A percentile compares a stretch with the other conserved stretches of the same genome.
phyloP scores from a whole-genome alignment of 2,329 filamentous ascomycete genomes.

The Calonectria multiphialidica region DNA sequence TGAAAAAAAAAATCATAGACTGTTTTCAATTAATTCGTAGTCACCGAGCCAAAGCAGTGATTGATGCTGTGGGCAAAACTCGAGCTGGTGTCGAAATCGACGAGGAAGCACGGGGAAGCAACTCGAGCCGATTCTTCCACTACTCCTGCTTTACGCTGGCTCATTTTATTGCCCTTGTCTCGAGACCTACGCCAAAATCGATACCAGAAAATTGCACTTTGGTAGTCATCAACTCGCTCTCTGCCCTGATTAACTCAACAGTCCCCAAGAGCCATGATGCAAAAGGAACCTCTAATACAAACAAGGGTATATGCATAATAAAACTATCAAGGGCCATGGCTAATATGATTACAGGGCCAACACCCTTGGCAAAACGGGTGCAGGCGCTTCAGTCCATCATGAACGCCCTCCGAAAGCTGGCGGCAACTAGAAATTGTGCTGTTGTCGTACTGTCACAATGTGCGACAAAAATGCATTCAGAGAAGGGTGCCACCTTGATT shows the following conservation, averaged over 20 bases:
- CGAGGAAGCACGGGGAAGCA: slow-evolving; percentile 29
- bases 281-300: slow-evolving; percentile 51
- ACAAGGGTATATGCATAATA: slow-evolving; percentile 50
- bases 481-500: slow-evolving; percentile 75
- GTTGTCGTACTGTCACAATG: slow-evolving; percentile 84
- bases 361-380: slow-evolving; percentile 56
- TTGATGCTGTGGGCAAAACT: slow-evolving; percentile 33
- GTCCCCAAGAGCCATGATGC: slow-evolving; percentile 72
- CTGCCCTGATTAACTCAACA: slow-evolving; percentile 80
- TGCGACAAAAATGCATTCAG: slow-evolving; percentile 81
- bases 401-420: slow-evolving; percentile 79
- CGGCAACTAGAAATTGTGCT: slow-evolving; percentile 78
- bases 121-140: slow-evolving; percentile 56
- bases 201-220: slow-evolving; percentile 74
- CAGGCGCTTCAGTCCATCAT: slow-evolving; percentile 73
- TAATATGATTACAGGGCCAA: slow-evolving; percentile 47
- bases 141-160: slow-evolving; percentile 71
- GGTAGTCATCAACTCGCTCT: slow-evolving; percentile 83
- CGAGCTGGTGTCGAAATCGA: slow-evolving; percentile 14
- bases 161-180: slow-evolving; percentile 81
- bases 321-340: slow-evolving; percentile 8
- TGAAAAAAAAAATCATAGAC: slow-evolving; percentile 48
- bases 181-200: slow-evolving; percentile 73
- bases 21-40: slow-evolving; percentile 58
- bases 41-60: slow-evolving; percentile 44